Percentiles rank a stretch among this genome's conserved stretches.
phyloP scores from a whole-genome alignment of 2,329 filamentous ascomycete genomes.

The Ascochyta koolunga region DNA sequence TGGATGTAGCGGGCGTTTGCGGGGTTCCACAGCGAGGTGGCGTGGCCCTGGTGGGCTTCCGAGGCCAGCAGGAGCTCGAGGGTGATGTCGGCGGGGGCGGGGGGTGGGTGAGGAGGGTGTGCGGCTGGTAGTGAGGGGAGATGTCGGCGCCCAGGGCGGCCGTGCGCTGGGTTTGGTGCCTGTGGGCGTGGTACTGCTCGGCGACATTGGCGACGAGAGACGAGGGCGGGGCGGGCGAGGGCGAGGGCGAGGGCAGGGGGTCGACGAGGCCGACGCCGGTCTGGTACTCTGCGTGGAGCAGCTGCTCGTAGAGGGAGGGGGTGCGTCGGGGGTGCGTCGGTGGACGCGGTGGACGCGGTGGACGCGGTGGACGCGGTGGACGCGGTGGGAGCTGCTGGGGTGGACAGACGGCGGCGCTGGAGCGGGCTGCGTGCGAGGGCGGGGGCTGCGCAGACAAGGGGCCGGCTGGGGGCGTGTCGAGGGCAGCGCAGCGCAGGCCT shows the following conservation, averaged over 20 bases:
- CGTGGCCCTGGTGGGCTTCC: conserved; percentile 73
- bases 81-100: conserved; percentile 78
- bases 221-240: neutral
- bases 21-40: conserved; percentile 91
- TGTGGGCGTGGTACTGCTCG: conserved; percentile 51
- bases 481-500: conserved; percentile 39
- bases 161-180: conserved; percentile 49
- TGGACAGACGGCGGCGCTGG: conserved; percentile 4
- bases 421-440: neutral
- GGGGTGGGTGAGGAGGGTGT: conserved; percentile 74
- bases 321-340: too few species aligned
- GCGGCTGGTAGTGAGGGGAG: conserved; percentile 66
- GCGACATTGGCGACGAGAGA: conserved; percentile 31
- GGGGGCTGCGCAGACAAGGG: neutral
- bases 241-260: neutral
- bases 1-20: conserved; percentile 93
- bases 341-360: too few species aligned
- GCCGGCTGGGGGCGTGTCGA: neutral
- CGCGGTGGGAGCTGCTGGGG: neutral
- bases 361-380: too few species aligned
- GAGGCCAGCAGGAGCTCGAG: conserved; percentile 76
- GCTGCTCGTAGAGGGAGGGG: neutral
- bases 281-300: neutral
- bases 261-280: conserved; percentile 5
- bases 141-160: conserved; percentile 49